Evolutionary conservation across 2,329 filamentous ascomycete genomes (phyloP).

Genomic region (Penicillium sp.): DNA sequence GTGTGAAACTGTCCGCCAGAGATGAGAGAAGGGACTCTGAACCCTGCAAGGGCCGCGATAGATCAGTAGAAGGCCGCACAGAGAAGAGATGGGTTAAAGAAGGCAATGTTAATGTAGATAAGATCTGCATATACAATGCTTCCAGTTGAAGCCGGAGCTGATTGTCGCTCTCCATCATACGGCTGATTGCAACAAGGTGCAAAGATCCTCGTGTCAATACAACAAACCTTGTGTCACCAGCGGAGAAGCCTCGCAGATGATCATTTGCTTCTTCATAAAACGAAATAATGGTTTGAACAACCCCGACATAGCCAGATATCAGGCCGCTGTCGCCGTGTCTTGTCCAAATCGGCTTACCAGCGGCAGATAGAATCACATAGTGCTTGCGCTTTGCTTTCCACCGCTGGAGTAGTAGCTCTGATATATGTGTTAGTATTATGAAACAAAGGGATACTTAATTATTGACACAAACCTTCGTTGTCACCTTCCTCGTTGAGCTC

Average conservation of each 20-base stretch:
- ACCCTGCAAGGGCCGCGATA: constrained; percentile 84
- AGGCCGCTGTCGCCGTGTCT: constrained; percentile 86
- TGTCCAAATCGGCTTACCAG: constrained; percentile 96
- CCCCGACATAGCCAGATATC: constrained; percentile 90
- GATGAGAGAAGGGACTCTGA: constrained; percentile 90
- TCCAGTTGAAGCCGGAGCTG: constrained; percentile 87
- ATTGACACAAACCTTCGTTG: constrained; percentile 54
- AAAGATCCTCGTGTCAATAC: constrained; percentile 81
- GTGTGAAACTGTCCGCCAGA: constrained; percentile 89
- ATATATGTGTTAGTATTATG: constrained; percentile 12
- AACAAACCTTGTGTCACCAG: constrained; percentile 83
- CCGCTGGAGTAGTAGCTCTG: constrained; percentile 57
- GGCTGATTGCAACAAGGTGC: constrained; percentile 91
- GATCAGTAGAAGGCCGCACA: constrained; percentile 87
- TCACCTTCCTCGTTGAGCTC: constrained; percentile 54
- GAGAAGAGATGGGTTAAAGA: constrained; percentile 83
- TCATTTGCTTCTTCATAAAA: constrained; percentile 85
- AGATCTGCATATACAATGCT: constrained; percentile 95
- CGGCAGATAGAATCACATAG: constrained; percentile 92
- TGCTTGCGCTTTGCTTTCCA: constrained; percentile 97
- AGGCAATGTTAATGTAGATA: constrained; percentile 90
- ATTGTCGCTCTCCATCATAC: constrained; percentile 84
- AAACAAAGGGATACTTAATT: neutral
- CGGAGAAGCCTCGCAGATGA: constrained; percentile 77
- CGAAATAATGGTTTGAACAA: constrained; percentile 96